Conservation (phyloP, 2,329 filamentous ascomycete genomes). For the Chaetomiaceae sp. region DNA sequence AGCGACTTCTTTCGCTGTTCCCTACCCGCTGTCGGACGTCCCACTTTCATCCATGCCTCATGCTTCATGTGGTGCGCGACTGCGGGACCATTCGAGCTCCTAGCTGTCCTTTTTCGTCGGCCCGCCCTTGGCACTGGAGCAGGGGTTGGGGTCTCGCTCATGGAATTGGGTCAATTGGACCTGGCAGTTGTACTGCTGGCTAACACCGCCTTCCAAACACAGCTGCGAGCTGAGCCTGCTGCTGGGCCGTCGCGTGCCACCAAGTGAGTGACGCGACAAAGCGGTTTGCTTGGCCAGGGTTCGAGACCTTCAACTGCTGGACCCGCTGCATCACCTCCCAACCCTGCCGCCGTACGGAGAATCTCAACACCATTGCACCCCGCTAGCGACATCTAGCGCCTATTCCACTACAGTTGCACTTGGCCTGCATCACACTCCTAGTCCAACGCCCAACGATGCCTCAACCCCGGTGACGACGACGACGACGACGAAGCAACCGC, state of each 20-base stretch:
- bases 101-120: slow-evolving; percentile 24
- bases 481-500: slow-evolving; percentile 22
- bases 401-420: too few relatives aligned
- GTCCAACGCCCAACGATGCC: not conserved
- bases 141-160: slow-evolving; percentile 5
- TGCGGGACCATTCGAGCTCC: not conserved
- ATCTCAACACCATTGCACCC: too few relatives aligned
- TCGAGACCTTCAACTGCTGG: not conserved
- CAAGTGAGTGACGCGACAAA: not conserved
- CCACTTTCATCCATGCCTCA: not conserved
- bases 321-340: not conserved
- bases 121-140: slow-evolving; percentile 3
- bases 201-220: not conserved
- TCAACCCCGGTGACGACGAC: slow-evolving; percentile 10
- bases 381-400: too few relatives aligned
- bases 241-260: not conserved
- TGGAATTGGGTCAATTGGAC: not conserved
- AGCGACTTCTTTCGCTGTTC: not conserved
- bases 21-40: not conserved
- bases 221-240: not conserved
- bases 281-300: not conserved
- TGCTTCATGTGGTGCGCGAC: not conserved
- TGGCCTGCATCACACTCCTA: too few relatives aligned
- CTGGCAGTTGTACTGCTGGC: not conserved
- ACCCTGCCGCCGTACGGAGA: too few relatives aligned